These are phyloP conservation scores for Neurospora terricola DNA, from an alignment of 495 filamentous ascomycete genomes.

Conservation along the genomic window DNA sequence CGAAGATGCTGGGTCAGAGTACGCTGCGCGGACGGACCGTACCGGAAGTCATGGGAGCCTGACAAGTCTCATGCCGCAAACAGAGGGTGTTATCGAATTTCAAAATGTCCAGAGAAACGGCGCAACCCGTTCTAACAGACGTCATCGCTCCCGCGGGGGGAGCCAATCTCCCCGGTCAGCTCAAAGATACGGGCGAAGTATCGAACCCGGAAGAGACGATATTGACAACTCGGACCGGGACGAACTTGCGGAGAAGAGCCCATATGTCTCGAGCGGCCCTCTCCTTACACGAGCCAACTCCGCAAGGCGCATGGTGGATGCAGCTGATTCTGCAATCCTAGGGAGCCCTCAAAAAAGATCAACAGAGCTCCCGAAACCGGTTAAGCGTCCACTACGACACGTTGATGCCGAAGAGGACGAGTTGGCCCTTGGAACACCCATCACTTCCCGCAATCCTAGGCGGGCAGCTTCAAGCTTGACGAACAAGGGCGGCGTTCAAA, in stretches of 20 bases:
- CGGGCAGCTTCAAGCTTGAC: not conserved
- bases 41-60: conserved; percentile 12
- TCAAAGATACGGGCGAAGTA: not conserved
- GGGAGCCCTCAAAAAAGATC: not conserved
- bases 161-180: not conserved
- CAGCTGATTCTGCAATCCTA: conserved; percentile 10
- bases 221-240: conserved; percentile 4
- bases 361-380: not conserved
- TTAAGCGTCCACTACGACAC: conserved; percentile 1
- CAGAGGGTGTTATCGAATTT: conserved; percentile 12
- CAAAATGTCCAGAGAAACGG: conserved; percentile 4
- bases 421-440: not conserved
- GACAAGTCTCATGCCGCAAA: conserved; percentile 5
- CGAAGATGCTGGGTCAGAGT: conserved; percentile 9
- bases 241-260: conserved; percentile 1
- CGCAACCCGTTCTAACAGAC: conserved; percentile 1
- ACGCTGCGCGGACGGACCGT: not conserved
- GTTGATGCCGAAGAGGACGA: conserved; percentile 2
- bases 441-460: not conserved
- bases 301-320: not conserved
- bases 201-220: conserved; percentile 5
- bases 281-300: not conserved
- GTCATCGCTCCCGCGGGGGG: conserved; percentile 1
- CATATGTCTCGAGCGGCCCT: not conserved
- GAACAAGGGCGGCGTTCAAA: not conserved